Percentiles rank a stretch among this genome's conserved stretches.
These are phyloP conservation scores for Aspergillus fumigatus DNA, from an alignment of 2,329 filamentous ascomycete species.

Conservation along the genomic window DNA sequence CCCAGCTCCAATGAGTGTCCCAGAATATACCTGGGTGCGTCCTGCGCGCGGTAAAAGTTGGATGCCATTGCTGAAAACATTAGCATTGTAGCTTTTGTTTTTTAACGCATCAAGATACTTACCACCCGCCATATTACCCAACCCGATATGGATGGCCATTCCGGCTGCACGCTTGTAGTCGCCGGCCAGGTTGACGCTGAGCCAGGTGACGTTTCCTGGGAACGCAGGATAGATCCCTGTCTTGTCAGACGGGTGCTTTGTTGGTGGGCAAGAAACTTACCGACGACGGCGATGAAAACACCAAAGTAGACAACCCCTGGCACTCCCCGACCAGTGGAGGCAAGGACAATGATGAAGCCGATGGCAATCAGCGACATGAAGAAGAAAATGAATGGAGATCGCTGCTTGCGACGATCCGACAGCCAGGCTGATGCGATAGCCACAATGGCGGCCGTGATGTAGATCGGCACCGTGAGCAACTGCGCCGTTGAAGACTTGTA, in stretches of 20 bases:
- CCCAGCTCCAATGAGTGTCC: conserved; percentile 50
- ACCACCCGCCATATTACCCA: conserved; percentile 50
- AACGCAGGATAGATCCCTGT: conserved; percentile 44
- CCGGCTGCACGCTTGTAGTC: conserved; percentile 54
- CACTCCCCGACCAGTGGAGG: conserved; percentile 27
- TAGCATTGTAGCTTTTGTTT: not conserved
- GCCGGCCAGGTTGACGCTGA: conserved; percentile 56
- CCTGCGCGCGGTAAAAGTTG: conserved; percentile 61
- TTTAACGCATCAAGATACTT: not conserved
- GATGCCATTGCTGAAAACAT: conserved; percentile 57
- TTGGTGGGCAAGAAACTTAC: conserved; percentile 18
- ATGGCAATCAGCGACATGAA: conserved; percentile 52
- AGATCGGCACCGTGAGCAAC: conserved; percentile 39
- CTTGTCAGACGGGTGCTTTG: not conserved
- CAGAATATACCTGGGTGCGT: conserved; percentile 48
- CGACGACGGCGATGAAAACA: conserved; percentile 45
- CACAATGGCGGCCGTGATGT: conserved; percentile 36
- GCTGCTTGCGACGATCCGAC: conserved; percentile 53
- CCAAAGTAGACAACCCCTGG: conserved; percentile 46
- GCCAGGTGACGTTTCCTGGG: conserved; percentile 50
- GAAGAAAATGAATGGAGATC: conserved; percentile 52
- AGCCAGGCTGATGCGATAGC: conserved; percentile 47
- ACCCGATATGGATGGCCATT: conserved; percentile 61
- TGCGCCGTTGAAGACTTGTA: conserved; percentile 38
- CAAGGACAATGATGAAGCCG: conserved; percentile 53